Base-by-base conservation (phyloP, 345 rosid species). In the Mercurialis annua region DNA sequence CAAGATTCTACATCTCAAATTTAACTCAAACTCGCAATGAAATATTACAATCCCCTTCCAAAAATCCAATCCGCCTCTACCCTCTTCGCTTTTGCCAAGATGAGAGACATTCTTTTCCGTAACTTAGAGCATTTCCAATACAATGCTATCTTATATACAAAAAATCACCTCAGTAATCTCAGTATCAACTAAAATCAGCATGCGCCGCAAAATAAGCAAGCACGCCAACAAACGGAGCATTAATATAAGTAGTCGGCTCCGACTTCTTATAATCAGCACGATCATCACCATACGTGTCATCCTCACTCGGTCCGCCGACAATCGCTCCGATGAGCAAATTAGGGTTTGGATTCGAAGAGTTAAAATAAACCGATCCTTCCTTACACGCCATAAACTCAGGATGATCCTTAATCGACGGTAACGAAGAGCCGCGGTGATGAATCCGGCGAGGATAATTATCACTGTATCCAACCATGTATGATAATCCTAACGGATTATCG, bases 161-260 rank as follows among this genome's bases (percentile, higher is more conserved):
- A 30, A 47, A 59, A 48, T 60, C 51, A 27, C 43, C 3, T 38
- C 31, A 52, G 6, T 3, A 7, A 34, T 34, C 9, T 3, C 4
- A 7, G 44, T 23, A 23, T 69, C 71, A 85, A 50, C 77, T 70
- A 23, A 66, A 74, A 50, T 71, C 66, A 11, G 98, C 89, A 73
- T 94, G 89, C 18, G 93, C 98, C 2, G 92, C 91, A 75, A 94
- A 86, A 65, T 84, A 91, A 47, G 98, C 96, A 62, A 91, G 88
- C 47, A 85, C 98, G 7, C 99, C 99, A 24, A 94, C 98, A 66
- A 91, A 89, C 11, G 99, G 97, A 29, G 99, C 99, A 69, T 91
- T 94, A 51, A 94, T 94, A 53, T 94, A 91, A 4, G 99, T 94
- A 0, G 99, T 88, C 1, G 98, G 98, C 78, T 94, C 99, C 1